phyloP scores from a whole-genome alignment of 352 stramenopile species.

The Phytophthora sojae region DNA sequence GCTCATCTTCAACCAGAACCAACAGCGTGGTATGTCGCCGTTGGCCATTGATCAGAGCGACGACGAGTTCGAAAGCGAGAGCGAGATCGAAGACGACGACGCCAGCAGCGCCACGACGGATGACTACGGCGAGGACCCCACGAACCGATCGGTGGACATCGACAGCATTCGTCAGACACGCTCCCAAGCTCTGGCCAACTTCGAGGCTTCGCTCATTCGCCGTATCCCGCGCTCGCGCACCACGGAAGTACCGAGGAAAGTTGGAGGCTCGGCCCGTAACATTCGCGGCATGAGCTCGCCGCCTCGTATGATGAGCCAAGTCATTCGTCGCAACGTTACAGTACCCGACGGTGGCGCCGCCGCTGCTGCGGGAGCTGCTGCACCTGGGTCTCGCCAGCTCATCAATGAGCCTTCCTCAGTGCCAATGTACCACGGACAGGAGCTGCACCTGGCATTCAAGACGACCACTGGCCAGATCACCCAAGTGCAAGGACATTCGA shows the following conservation, averaged over 20 bases:
- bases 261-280: constrained; percentile 40
- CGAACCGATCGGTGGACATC: constrained; percentile 48
- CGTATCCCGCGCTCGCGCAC: constrained; percentile 38
- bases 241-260: constrained; percentile 34
- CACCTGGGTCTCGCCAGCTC: not conserved
- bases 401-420: constrained; percentile 25
- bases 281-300: constrained; percentile 62
- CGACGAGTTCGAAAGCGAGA: constrained; percentile 38
- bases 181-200: constrained; percentile 40
- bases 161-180: constrained; percentile 47
- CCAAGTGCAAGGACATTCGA: constrained; percentile 59
- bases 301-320: constrained; percentile 51
- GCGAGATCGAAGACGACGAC: constrained; percentile 44
- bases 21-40: constrained; percentile 19
- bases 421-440: constrained; percentile 64
- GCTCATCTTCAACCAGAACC: constrained; percentile 35
- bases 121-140: constrained; percentile 34
- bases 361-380: not conserved
- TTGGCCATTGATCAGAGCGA: constrained; percentile 23
- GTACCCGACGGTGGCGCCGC: constrained; percentile 19
- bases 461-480: constrained; percentile 46
- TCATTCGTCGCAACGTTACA: constrained; percentile 42
- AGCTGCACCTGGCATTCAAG: constrained; percentile 64
- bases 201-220: constrained; percentile 49
- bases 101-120: constrained; percentile 47